Evolutionary conservation across 441 rosid genomes (phyloP).

Genomic region (Adansonia madagascariensis): DNA sequence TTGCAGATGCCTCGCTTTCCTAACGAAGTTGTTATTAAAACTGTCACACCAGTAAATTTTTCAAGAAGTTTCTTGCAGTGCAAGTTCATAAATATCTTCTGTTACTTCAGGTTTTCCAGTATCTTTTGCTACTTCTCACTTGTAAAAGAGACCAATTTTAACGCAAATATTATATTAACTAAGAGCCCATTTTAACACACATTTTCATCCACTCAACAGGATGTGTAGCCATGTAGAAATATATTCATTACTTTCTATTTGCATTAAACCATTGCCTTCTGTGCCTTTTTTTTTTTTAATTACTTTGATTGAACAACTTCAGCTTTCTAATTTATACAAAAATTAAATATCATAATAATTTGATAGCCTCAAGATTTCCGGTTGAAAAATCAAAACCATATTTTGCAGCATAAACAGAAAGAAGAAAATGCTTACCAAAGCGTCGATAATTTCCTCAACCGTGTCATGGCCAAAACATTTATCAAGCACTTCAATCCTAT

Average conservation of each 20-base stretch:
- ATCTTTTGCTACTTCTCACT: neutral
- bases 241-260: neutral
- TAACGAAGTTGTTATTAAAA: conserved; percentile 35
- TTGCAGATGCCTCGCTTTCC: conserved; percentile 65
- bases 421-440: conserved; percentile 55
- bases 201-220: conserved; percentile 12
- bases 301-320: neutral
- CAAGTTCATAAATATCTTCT: conserved; percentile 12
- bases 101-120: neutral
- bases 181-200: neutral
- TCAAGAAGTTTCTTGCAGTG: neutral
- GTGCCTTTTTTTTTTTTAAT: neutral
- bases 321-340: neutral
- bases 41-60: neutral
- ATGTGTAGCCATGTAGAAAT: neutral
- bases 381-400: neutral
- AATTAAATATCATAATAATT: neutral
- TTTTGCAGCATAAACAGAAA: no score
- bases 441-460: conserved; percentile 58
- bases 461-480: conserved; percentile 78
- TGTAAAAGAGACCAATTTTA: conserved; percentile 1
- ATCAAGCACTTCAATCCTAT: conserved; percentile 68
- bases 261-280: neutral
- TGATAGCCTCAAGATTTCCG: neutral
- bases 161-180: neutral